Percentiles rank a stretch among this genome's conserved stretches.
Conservation (phyloP, 352 stramenopile genomes). For the Phytophthora vignae region DNA sequence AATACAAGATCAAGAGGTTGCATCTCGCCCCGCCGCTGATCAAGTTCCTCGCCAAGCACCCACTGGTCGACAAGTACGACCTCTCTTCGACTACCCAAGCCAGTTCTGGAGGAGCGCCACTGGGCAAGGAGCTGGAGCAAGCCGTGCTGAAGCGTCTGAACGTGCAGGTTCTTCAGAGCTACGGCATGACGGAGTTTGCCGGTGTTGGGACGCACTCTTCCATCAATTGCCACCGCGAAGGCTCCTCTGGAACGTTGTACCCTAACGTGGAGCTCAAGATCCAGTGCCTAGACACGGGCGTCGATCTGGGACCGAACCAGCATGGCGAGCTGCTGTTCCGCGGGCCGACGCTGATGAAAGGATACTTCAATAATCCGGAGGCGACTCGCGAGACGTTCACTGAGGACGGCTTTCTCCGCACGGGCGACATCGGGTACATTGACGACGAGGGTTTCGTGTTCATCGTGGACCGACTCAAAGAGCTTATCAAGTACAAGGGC, state of each 20-base stretch:
- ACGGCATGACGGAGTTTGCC: conserved; percentile 68
- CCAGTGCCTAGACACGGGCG: conserved; percentile 51
- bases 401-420: conserved; percentile 80
- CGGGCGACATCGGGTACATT: conserved; percentile 91
- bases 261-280: conserved; percentile 63
- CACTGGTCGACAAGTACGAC: conserved; percentile 86
- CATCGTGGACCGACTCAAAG: conserved; percentile 92
- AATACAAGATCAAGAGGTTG: conserved; percentile 38
- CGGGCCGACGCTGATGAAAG: conserved; percentile 91
- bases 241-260: conserved; percentile 52
- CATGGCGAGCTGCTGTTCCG: conserved; percentile 86
- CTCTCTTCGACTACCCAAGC: conserved; percentile 67
- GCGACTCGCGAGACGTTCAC: conserved; percentile 79
- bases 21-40: conserved; percentile 83
- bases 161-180: conserved; percentile 51
- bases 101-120: conserved; percentile 69
- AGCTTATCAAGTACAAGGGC: conserved; percentile 96
- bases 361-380: conserved; percentile 88
- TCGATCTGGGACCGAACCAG: conserved; percentile 41
- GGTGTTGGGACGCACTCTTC: conserved; percentile 39
- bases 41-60: conserved; percentile 77
- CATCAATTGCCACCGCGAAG: conserved; percentile 27
- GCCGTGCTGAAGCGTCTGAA: conserved; percentile 66
- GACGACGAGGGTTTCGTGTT: conserved; percentile 92
- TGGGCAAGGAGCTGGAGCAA: conserved; percentile 50